These are phyloP conservation scores for Termitomyces eurrhizus DNA, from an alignment of 768 basidiomycete species.

Conservation along the genomic window DNA sequence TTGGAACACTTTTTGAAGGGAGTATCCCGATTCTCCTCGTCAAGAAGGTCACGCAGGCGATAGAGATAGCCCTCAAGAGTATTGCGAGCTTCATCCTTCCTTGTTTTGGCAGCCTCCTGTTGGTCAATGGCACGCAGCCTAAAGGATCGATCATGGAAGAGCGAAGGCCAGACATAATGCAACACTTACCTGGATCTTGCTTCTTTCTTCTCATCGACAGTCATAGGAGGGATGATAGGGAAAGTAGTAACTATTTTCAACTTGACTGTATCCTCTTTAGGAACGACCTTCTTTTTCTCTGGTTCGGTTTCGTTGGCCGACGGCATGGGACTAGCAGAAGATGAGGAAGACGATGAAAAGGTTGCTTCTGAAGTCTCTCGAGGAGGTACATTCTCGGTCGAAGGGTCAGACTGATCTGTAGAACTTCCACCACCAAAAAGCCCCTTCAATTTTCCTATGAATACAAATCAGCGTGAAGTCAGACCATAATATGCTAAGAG, in stretches of 20 bases:
- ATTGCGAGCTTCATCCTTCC: constrained; percentile 88
- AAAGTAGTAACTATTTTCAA: constrained; percentile 62
- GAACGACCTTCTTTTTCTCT: constrained; percentile 31
- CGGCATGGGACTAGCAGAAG: constrained; percentile 32
- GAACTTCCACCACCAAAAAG: constrained; percentile 69
- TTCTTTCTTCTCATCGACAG: constrained; percentile 67
- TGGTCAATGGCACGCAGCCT: constrained; percentile 79
- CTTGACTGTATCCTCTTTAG: constrained; percentile 61
- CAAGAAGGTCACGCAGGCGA: constrained; percentile 77
- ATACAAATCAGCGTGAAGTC: constrained; percentile 5
- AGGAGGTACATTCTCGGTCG: constrained; percentile 41
- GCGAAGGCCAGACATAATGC: not conserved
- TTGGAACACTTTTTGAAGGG: constrained; percentile 88
- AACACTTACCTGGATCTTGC: constrained; percentile 66
- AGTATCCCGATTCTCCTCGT: constrained; percentile 57
- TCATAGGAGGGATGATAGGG: constrained; percentile 72
- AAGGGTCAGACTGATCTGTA: constrained; percentile 33
- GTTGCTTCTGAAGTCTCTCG: constrained; percentile 29
- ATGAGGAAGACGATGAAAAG: constrained; percentile 27
- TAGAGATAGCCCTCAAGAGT: constrained; percentile 93
- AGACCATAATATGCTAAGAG: not conserved
- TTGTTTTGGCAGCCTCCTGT: constrained; percentile 71
- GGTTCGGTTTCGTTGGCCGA: constrained; percentile 27
- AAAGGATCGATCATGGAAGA: not conserved
- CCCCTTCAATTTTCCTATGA: constrained; percentile 77